These are phyloP conservation scores for Cynanchum wilfordii DNA, from an alignment of 257 asterid genomes.

Conservation along the genomic window DNA sequence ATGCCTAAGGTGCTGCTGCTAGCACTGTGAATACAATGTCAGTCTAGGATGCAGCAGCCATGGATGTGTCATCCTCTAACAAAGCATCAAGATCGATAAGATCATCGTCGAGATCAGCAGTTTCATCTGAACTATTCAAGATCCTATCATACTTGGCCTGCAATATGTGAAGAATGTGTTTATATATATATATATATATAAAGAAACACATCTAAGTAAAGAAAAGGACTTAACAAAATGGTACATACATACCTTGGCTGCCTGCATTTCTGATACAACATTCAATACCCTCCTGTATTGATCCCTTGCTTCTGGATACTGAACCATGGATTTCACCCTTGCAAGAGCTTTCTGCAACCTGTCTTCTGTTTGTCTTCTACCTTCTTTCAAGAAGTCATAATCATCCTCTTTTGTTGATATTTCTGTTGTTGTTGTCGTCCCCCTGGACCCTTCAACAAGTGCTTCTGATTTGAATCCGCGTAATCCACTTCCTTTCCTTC, in stretches of 20 bases:
- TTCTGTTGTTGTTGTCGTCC: slow-evolving; percentile 7
- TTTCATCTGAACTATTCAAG: slow-evolving; percentile 39
- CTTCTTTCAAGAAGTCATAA: slow-evolving; percentile 73
- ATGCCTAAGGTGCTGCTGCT: not conserved
- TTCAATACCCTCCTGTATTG: slow-evolving; percentile 82
- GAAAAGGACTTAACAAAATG: not conserved
- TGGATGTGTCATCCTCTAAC: slow-evolving; percentile 60
- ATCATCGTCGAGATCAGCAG: slow-evolving; percentile 55
- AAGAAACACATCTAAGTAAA: not conserved
- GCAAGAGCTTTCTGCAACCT: slow-evolving; percentile 79
- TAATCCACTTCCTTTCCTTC: slow-evolving; percentile 84
- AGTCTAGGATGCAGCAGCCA: not conserved
- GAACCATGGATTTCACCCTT: slow-evolving; percentile 93
- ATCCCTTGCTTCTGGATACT: slow-evolving; percentile 89
- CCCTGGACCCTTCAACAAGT: slow-evolving; percentile 38
- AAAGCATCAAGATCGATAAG: slow-evolving; percentile 63
- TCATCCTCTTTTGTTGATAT: slow-evolving; percentile 63
- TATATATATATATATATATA: not conserved
- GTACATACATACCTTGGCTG: slow-evolving; percentile 45
- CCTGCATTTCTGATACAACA: slow-evolving; percentile 84
- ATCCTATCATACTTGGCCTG: slow-evolving; percentile 56
- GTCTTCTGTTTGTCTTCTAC: slow-evolving; percentile 80
- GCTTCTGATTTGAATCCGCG: slow-evolving; percentile 71
- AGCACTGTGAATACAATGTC: slow-evolving; percentile 16
- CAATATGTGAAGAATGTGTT: slow-evolving; percentile 14